phyloP scores from a whole-genome alignment of 1,139 yeast genomes.

The Blastobotrys buckinghamii region DNA sequence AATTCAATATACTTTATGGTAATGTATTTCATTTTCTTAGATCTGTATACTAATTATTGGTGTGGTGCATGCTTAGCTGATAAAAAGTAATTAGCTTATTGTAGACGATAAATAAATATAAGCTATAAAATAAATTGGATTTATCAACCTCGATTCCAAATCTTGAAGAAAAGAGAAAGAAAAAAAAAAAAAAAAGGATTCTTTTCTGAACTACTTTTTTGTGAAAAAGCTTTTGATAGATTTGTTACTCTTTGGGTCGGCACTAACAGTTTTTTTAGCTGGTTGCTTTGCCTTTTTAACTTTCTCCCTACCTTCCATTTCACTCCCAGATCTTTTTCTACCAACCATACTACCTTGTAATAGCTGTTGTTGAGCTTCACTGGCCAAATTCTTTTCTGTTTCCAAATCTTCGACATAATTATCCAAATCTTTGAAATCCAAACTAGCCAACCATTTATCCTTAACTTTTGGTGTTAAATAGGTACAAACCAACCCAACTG shows the following conservation, averaged over 20 bases:
- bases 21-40: no score
- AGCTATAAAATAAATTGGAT: no score
- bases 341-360: constrained; percentile 1
- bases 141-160: no score
- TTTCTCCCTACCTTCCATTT: constrained; percentile 4
- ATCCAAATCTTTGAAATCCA: constrained; percentile 20
- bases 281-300: neutral
- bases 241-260: constrained; percentile 18
- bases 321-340: constrained; percentile 6
- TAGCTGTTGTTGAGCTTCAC: neutral
- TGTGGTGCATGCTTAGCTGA: no score
- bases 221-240: constrained; percentile 24
- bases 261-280: constrained; percentile 2
- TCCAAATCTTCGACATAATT: constrained; percentile 10
- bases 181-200: no score
- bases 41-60: no score
- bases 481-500: constrained; percentile 27
- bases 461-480: constrained; percentile 26
- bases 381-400: neutral
- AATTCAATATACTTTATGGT: no score
- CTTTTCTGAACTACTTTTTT: constrained; percentile 18
- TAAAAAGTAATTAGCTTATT: no score
- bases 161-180: no score
- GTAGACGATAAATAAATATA: no score
- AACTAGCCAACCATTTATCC: constrained; percentile 17